Conservation (phyloP, 768 basidiomycete genomes). For the Fistulinella prunicolor region DNA sequence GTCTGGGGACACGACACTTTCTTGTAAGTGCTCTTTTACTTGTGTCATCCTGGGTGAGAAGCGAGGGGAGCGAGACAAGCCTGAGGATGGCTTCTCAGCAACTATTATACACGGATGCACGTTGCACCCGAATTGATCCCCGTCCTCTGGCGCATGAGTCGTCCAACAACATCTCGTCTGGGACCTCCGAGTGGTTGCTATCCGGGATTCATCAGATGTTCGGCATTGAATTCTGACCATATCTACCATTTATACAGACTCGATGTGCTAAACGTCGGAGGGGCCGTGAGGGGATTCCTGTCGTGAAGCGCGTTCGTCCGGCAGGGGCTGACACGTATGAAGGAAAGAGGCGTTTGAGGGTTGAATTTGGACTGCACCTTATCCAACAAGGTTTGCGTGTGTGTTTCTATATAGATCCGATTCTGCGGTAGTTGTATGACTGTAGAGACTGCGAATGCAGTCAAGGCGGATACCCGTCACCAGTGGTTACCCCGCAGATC, state of each 20-base stretch:
- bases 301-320: slow-evolving; percentile 36
- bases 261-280: slow-evolving; percentile 86
- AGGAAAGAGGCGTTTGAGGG: too few relatives aligned
- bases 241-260: slow-evolving; percentile 42
- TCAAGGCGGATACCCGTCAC: too few relatives aligned
- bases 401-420: too few relatives aligned
- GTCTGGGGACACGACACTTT: slow-evolving; percentile 99
- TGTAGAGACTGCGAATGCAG: too few relatives aligned
- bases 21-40: slow-evolving; percentile 51
- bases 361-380: too few relatives aligned
- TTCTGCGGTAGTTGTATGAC: too few relatives aligned
- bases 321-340: too few relatives aligned
- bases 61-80: not conserved
- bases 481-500: too few relatives aligned
- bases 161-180: too few relatives aligned
- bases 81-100: not conserved
- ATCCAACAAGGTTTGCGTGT: too few relatives aligned
- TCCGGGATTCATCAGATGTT: not conserved
- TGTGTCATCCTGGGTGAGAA: not conserved
- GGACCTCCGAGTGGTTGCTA: not conserved
- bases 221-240: slow-evolving; percentile 7
- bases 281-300: slow-evolving; percentile 88
- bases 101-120: slow-evolving; percentile 11
- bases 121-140: slow-evolving; percentile 7
- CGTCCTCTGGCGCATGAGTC: too few relatives aligned